Conservation (phyloP, 768 basidiomycete genomes). For the Amanita fuliginea region DNA sequence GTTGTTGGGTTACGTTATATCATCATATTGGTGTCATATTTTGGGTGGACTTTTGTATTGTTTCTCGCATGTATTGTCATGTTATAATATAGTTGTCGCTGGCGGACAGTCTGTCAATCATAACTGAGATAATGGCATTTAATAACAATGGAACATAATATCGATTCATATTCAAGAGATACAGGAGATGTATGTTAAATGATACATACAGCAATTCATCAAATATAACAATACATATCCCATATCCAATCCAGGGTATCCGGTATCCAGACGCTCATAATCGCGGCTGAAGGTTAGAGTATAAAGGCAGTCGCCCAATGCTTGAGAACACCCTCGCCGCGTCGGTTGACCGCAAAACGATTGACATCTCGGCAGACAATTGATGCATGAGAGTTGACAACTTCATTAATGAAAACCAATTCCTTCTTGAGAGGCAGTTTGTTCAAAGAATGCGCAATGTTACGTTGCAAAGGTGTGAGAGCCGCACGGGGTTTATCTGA, state of each 20-base stretch:
- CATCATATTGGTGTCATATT: not conserved
- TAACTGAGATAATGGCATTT: too few species aligned
- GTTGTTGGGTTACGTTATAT: not conserved
- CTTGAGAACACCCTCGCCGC: slow-evolving; percentile 54
- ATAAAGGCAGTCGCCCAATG: slow-evolving; percentile 62
- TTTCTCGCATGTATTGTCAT: not conserved
- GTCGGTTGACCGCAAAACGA: slow-evolving; percentile 42
- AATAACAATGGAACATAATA: too few species aligned
- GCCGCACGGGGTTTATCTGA: slow-evolving; percentile 20
- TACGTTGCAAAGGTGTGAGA: slow-evolving; percentile 45
- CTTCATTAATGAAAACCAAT: slow-evolving; percentile 46
- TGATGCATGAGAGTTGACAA: slow-evolving; percentile 58
- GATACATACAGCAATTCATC: not conserved
- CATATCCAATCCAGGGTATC: not conserved
- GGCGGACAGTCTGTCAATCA: not conserved
- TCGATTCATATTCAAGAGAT: too few species aligned
- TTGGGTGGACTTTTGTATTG: not conserved
- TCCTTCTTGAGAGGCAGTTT: slow-evolving; percentile 64
- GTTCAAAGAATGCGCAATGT: slow-evolving; percentile 52
- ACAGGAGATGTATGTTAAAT: not conserved
- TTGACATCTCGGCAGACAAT: slow-evolving; percentile 63
- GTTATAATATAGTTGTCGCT: not conserved
- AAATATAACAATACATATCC: not conserved
- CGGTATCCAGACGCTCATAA: not conserved
- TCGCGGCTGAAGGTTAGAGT: slow-evolving; percentile 11